Conservation (phyloP, 257 asterid species). For the Dorcoceras hygrometricum region DNA sequence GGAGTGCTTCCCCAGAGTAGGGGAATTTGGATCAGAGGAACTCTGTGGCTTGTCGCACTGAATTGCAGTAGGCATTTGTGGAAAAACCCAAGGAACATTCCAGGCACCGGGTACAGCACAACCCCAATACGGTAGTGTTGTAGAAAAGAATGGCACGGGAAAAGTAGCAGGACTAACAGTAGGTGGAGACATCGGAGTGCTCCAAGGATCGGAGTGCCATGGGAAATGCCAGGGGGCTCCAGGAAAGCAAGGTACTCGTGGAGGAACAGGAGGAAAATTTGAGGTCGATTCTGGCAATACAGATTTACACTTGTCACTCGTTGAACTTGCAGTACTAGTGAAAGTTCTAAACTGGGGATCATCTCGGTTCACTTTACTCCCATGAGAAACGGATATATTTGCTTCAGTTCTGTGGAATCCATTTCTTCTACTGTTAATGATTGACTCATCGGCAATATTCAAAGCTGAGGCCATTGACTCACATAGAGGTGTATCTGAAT, state of each 20-base stretch:
- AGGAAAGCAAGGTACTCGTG: slow-evolving; percentile 49
- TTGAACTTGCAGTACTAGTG: slow-evolving; percentile 37
- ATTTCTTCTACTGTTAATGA: slow-evolving; percentile 28
- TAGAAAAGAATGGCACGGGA: slow-evolving; percentile 57
- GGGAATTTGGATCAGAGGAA: slow-evolving; percentile 37
- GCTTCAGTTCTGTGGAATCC: slow-evolving; percentile 51
- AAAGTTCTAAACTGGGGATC: slow-evolving; percentile 45
- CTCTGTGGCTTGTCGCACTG: slow-evolving; percentile 29
- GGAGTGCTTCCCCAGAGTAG: slow-evolving; percentile 58
- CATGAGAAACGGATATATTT: slow-evolving; percentile 30
- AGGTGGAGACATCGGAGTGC: slow-evolving; percentile 38
- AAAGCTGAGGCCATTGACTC: slow-evolving; percentile 68
- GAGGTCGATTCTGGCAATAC: slow-evolving; percentile 35
- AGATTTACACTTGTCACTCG: slow-evolving; percentile 41
- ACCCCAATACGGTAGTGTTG: slow-evolving; percentile 65
- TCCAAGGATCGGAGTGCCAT: slow-evolving; percentile 59
- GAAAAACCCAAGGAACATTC: slow-evolving; percentile 48
- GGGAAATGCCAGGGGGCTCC: slow-evolving; percentile 78
- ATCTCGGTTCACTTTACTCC: slow-evolving; percentile 40
- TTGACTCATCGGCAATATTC: slow-evolving; percentile 48
- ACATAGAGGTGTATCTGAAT: slow-evolving; percentile 56
- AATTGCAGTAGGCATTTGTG: slow-evolving; percentile 22
- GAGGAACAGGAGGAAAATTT: slow-evolving; percentile 41
- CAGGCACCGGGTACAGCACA: slow-evolving; percentile 46
- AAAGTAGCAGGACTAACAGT: slow-evolving; percentile 42